Base-by-base conservation (phyloP, 768 basidiomycete genomes). In the Lentinula guzmanii region DNA sequence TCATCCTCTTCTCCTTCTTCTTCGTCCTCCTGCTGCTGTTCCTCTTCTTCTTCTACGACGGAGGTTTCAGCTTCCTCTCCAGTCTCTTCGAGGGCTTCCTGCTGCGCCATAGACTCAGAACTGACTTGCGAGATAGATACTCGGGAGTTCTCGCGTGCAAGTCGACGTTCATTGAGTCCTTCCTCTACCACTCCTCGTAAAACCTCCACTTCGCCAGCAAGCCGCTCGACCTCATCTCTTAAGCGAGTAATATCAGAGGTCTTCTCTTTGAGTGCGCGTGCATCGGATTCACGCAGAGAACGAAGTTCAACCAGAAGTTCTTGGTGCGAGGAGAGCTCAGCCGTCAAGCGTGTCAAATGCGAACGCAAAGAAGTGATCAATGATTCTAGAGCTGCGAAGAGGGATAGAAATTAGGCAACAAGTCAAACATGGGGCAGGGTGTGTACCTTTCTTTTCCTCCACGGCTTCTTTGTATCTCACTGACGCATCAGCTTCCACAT, bases 181-280 rank as follows among this genome's bases (percentile, higher is more conserved):
- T 91, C 89, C 71, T 95, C 91, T 1, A 98, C 91, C 0, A 95
- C 89, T 1, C 86, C 89, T 10, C 90, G 77, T n/a, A 97, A 77
- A 2, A 92, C 88, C 62, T 90, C 89, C 2, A 98, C 91, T 72
- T 98, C 94, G 3, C 86, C 86, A 0, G 84, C 87, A 5, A 97
- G 82, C 46, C 87, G 74, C 66, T 95, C 91, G 6, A 98, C 89
- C 67, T 95, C 91, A 10, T 81, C 77, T 41, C 82, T 80, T 10
- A 97, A 80, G 11, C 78, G 77, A 48, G 83, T 79, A 7, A 95
- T 84, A 63, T 93, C 92, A 24, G 77, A 73, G 24, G 82, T 72
- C 70, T 90, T 90, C 60, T 84, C 82, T 24, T 56, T 41, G 16
- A 56, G 55, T 37, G 37, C 39, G 41, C 79, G 72, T 54, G 91